Evolutionary conservation across 768 basidiomycete species (phyloP).

Genomic region (Leccinum variicolor): DNA sequence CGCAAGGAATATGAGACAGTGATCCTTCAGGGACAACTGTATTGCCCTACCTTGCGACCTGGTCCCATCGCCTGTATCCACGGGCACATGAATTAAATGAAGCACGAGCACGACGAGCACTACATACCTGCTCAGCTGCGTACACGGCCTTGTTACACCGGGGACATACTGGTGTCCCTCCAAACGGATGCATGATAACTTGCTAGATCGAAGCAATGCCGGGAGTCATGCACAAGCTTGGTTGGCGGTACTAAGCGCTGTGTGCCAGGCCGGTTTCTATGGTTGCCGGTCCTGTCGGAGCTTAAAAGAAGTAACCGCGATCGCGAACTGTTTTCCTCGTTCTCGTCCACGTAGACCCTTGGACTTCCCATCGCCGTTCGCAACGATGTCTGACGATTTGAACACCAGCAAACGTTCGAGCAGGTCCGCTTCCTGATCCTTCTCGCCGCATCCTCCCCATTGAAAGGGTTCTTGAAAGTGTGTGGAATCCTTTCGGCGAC

Average conservation of each 20-base stretch:
- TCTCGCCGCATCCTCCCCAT: not conserved
- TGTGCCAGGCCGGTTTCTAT: not conserved
- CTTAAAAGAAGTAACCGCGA: constrained; percentile 35
- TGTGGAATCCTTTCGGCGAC: constrained; percentile 1
- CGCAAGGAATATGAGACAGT: not conserved
- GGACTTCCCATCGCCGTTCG: constrained; percentile 11
- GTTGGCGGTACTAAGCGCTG: not conserved
- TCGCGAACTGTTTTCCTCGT: constrained; percentile 18
- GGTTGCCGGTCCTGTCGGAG: constrained; percentile 30
- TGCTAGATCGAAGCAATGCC: constrained; percentile 5
- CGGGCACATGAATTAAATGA: constrained; percentile 4
- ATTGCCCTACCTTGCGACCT: constrained; percentile 69
- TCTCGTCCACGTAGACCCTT: too few relatives aligned
- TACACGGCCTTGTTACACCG: constrained; percentile 76
- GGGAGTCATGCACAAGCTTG: not conserved
- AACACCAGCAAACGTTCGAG: not conserved
- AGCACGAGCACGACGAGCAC: not conserved
- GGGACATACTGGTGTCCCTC: constrained; percentile 69
- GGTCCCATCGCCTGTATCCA: constrained; percentile 74
- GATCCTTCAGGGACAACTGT: constrained; percentile 1
- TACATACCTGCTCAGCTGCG: constrained; percentile 78
- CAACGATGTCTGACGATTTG: constrained; percentile 54
- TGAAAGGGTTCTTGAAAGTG: constrained; percentile 41
- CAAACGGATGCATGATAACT: constrained; percentile 64
- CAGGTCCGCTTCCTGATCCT: not conserved